phyloP scores from a whole-genome alignment of 495 filamentous ascomycete genomes.

The Thozetella sp. region DNA sequence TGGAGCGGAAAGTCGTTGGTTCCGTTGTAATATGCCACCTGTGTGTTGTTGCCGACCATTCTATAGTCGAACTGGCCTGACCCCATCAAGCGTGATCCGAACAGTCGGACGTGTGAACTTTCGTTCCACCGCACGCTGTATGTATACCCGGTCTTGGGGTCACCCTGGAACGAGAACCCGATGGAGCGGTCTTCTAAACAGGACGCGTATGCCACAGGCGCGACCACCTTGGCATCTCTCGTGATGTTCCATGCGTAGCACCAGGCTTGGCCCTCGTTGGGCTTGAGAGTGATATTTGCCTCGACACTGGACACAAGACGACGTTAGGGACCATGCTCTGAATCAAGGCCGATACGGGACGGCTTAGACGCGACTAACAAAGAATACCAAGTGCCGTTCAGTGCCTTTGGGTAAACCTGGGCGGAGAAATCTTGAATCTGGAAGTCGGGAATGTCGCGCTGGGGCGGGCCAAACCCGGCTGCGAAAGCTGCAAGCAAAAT shows the following conservation, averaged over 20 bases:
- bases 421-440: neutral
- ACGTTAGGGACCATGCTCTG: neutral
- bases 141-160: neutral
- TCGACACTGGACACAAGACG: neutral
- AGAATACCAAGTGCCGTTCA: neutral
- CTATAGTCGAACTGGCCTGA: neutral
- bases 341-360: too few species aligned
- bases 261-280: neutral
- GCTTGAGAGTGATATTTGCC: constrained; percentile 1
- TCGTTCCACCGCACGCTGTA: neutral
- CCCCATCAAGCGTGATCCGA: neutral
- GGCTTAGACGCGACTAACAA: neutral
- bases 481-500: too few species aligned
- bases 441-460: constrained; percentile 1
- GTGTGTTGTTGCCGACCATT: neutral
- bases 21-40: neutral
- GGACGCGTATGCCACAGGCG: neutral
- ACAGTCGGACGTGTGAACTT: neutral
- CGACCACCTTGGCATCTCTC: neutral
- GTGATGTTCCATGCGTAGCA: constrained; percentile 1
- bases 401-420: neutral
- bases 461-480: neutral
- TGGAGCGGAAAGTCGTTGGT: neutral
- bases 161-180: neutral
- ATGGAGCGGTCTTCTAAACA: neutral